Evolutionary conservation across 169 alveolate species (phyloP), one percentile per base, ranked within the genome.

Genomic region (Ichthyophthirius multifiliis): DNA sequence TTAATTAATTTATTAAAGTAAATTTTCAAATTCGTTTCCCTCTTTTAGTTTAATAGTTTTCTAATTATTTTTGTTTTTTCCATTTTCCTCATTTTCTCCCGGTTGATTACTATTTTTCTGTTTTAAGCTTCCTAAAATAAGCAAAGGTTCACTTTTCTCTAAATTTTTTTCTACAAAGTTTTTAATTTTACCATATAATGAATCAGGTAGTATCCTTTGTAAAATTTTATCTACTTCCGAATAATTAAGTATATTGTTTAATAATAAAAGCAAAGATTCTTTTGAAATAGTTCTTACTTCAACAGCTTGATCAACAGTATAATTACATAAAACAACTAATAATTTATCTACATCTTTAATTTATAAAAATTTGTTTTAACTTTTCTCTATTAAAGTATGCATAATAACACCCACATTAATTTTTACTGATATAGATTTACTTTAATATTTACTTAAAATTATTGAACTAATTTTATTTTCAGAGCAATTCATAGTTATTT

Each of bases 281-380:
- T 78, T 78, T 3, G 84, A 65, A 4, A 63, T 13, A 43, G 46
- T 20, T 45, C 84, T 78, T 3, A 78, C 78, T 65, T 78, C 84
- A 35, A 63, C 63, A 0, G 76, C 73, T 43, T 67, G 32, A 78
- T 78, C 84, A 34, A 74, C 43, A 13, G 18, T 64, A 45, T 65
- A 78, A 10, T 43, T 13, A 64, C 84, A 63, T 2, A 78, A 18
- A 44, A 65, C 18, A 30, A 43, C 18, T 0, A 78, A 23, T 18
- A 78, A 27, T 32, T 78, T 78, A 10, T 78, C 84, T 30, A 64
- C 67, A 12, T 16, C 55, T 64, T 41, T 55, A 5, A 65, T 78
- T 76, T 55, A 39, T 13, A 48, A 6, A 15, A 71, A 46, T 55
- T 64, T 30, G 41, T 20, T 62, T n/a, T 45, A 16, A 16, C 12